Evolutionary conservation across 2,329 filamentous ascomycete genomes (phyloP).

Genomic region (Diaporthe vaccinii): DNA sequence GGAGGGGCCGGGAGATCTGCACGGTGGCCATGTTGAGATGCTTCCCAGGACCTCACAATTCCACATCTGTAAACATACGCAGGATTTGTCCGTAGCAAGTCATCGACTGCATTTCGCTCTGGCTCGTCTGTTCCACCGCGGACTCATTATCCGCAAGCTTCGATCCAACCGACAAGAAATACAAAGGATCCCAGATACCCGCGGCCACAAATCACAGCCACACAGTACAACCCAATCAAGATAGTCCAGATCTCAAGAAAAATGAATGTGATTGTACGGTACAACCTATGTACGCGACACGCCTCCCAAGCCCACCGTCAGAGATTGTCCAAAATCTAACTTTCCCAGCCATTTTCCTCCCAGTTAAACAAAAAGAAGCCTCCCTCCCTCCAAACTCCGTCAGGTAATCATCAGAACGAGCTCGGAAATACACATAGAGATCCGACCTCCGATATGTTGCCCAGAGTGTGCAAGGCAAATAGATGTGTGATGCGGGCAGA

Average conservation of each 20-base stretch:
- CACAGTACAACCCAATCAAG: background rate
- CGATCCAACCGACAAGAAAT: background rate
- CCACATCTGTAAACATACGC: background rate
- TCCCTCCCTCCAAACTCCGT: conserved; percentile 24
- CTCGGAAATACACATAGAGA: background rate
- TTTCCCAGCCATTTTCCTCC: conserved; percentile 25
- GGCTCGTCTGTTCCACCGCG: background rate
- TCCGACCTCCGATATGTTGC: conserved; percentile 17
- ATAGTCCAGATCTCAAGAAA: background rate
- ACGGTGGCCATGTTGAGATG: conserved; percentile 18
- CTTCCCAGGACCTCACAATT: background rate
- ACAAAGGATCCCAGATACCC: background rate
- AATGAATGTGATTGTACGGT: conserved; percentile 25
- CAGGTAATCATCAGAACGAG: conserved; percentile 23
- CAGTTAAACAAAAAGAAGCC: conserved; percentile 12
- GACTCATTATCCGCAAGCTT: background rate
- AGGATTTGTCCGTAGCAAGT: background rate
- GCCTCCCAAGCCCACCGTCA: conserved; percentile 2
- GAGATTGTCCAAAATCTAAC: conserved; percentile 28
- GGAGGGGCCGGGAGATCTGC: background rate
- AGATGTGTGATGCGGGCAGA: conserved; percentile 7
- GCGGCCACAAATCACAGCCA: background rate
- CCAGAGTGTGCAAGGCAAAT: background rate
- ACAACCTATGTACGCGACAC: conserved; percentile 25
- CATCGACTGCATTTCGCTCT: background rate